Evolutionary conservation across 2,329 filamentous ascomycete species (phyloP).

Genomic region (Talaromyces sp.): DNA sequence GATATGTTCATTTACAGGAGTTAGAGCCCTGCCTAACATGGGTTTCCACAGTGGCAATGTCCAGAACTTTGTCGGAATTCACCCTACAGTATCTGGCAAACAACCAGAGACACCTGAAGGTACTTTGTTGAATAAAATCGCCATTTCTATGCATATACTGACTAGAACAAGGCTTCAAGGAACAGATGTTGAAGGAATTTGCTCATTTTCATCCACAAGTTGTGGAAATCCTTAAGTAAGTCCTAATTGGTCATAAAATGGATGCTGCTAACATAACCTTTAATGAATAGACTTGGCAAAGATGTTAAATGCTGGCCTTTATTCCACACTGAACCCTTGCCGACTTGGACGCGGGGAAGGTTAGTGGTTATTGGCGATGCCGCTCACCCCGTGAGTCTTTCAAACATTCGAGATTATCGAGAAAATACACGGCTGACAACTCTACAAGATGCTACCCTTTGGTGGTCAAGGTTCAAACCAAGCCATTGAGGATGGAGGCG

Average conservation of each 20-base stretch:
- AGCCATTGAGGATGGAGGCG: conserved; percentile 30
- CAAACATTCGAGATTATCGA: background rate
- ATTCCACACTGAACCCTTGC: conserved; percentile 20
- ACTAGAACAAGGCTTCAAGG: conserved; percentile 12
- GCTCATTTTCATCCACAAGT: conserved; percentile 19
- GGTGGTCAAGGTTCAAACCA: conserved; percentile 27
- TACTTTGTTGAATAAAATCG: background rate
- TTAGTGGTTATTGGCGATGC: conserved; percentile 28
- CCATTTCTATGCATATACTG: background rate
- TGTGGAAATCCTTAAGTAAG: conserved; percentile 16
- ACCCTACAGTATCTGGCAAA: conserved; percentile 5
- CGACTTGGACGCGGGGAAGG: conserved; percentile 18
- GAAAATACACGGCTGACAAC: background rate
- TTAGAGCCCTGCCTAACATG: background rate
- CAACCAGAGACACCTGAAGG: background rate
- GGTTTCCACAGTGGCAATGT: conserved; percentile 16
- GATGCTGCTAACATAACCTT: background rate
- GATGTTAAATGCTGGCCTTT: conserved; percentile 23
- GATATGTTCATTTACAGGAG: background rate
- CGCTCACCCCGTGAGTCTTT: conserved; percentile 23
- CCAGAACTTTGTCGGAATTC: conserved; percentile 25
- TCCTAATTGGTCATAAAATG: background rate
- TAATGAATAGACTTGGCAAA: conserved; percentile 7
- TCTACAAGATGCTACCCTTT: conserved; percentile 22
- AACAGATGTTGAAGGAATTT: conserved; percentile 20